Evolutionary conservation across 768 basidiomycete genomes (phyloP).

Genomic region (Russula griseocarnosa): DNA sequence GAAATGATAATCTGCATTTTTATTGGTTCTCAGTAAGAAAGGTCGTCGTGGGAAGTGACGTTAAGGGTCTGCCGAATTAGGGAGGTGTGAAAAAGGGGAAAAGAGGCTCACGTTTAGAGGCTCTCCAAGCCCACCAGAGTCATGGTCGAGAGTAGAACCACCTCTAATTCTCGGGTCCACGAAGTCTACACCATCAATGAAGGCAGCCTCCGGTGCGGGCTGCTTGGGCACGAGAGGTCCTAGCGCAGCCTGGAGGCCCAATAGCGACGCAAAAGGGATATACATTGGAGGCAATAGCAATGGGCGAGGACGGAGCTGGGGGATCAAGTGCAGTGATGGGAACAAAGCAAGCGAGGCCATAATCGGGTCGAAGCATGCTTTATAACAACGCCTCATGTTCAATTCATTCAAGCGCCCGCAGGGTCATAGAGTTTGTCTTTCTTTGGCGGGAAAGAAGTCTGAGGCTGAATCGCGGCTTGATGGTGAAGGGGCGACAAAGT

Average conservation of each 20-base stretch:
- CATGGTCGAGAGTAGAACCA: slow-evolving; percentile 6
- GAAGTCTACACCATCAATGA: neutral
- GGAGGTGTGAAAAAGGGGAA: neutral
- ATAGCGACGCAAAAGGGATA: slow-evolving; percentile 14
- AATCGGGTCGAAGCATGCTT: neutral
- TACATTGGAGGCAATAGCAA: neutral
- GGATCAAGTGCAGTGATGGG: no score
- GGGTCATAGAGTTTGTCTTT: no score
- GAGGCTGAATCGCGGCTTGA: no score
- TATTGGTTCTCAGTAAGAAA: neutral
- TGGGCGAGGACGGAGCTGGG: no score
- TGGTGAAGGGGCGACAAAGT: no score
- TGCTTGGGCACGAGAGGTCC: neutral
- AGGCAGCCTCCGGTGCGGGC: no score
- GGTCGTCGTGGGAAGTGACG: neutral
- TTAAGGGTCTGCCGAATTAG: neutral
- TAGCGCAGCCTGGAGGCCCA: slow-evolving; percentile 14
- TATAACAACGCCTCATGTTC: neutral
- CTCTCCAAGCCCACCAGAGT: slow-evolving; percentile 14
- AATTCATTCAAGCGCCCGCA: neutral
- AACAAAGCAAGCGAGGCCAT: neutral
- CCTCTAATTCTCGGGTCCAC: neutral
- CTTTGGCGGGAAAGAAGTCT: no score
- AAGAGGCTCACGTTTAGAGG: slow-evolving; percentile 24
- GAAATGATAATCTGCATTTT: slow-evolving; percentile 24